Evolutionary conservation across 768 basidiomycete species (phyloP), one percentile per base, ranked within the genome.

Genomic region (Fistulinella prunicolor): DNA sequence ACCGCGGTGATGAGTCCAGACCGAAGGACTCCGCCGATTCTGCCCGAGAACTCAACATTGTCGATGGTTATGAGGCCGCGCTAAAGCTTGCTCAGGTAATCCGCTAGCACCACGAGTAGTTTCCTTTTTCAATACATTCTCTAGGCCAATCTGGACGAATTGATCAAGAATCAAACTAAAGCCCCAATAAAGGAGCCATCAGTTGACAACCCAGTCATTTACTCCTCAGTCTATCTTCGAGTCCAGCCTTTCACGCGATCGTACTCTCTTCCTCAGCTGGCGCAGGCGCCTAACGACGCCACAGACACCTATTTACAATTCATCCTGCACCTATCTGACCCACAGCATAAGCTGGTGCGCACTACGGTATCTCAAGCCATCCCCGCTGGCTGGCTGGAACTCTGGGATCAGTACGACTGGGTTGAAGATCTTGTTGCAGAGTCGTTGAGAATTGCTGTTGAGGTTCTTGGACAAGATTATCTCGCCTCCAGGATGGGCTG

Each of bases 351-450:
- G 29, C 73, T 98, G 44, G 73, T 75, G 6, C 85, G 85, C 61
- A 83, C 83, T 6, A 89, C 90, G 0, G 65, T 89, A 41, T 90
- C 91, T 6, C 96, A 98, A 64, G 76, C 82, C 6, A 75, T 94
- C 19, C 93, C 95, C 0, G 74, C 71, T n/a, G 72, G 77, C 42
- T 99, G 96, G 96, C 65, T 98, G 46, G 82, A 83, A 5, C 72
- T 93, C 37, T 95, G 93, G 85, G 94, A 96, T 60, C 77, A 85
- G 54, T 88, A 92, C 64, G 86, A 89, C 37, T 95, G 96, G 96
- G 94, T 98, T 12, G 96, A 99, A 68, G 94, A 99, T 61, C 66
- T 88, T 32, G 79, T 97, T 51, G 94, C 94, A 4, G 95, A 97
- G 59, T 80, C 82, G 0, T 69, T 99, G 49, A 73, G 90, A 47